Conservation (phyloP, 805 yeast genomes). For the Myxozyma sirexii region DNA sequence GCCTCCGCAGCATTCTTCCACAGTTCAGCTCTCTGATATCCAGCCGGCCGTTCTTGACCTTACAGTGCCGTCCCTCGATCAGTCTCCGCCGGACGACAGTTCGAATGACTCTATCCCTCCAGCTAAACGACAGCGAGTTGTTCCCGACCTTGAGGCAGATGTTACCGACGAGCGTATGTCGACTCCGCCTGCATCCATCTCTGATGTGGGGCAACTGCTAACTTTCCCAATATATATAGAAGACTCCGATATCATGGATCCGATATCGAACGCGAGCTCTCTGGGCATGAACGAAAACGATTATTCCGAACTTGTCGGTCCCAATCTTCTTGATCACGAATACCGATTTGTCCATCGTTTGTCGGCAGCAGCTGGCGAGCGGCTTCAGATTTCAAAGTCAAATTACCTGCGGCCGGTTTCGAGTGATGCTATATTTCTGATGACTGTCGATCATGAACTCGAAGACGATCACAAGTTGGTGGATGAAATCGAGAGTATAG, state of each 20-base stretch:
- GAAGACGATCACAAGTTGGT: slow-evolving; percentile 30
- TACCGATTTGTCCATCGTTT: slow-evolving; percentile 32
- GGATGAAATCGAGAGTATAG: slow-evolving; percentile 33
- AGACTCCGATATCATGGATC: slow-evolving; percentile 28
- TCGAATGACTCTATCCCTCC: not conserved
- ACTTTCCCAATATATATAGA: not conserved
- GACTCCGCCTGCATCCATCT: not conserved
- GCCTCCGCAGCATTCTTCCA: not conserved
- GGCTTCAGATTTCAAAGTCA: slow-evolving; percentile 25
- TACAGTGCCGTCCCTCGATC: too few species aligned
- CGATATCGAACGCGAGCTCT: slow-evolving; percentile 31
- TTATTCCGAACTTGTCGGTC: slow-evolving; percentile 37
- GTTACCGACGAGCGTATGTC: slow-evolving; percentile 18
- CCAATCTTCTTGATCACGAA: slow-evolving; percentile 32
- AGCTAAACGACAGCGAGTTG: slow-evolving; percentile 5
- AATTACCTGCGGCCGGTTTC: slow-evolving; percentile 36
- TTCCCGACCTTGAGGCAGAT: slow-evolving; percentile 5
- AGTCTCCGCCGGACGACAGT: not conserved
- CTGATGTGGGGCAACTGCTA: not conserved
- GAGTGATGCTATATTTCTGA: slow-evolving; percentile 35
- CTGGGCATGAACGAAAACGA: slow-evolving; percentile 37
- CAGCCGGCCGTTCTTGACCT: not conserved
- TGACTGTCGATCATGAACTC: slow-evolving; percentile 35
- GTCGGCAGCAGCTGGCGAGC: slow-evolving; percentile 22
- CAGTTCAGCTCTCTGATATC: not conserved